These are phyloP conservation scores for Dianthus caryophyllus DNA, from an alignment of 148 eudicot genomes.

Conservation along the genomic window DNA sequence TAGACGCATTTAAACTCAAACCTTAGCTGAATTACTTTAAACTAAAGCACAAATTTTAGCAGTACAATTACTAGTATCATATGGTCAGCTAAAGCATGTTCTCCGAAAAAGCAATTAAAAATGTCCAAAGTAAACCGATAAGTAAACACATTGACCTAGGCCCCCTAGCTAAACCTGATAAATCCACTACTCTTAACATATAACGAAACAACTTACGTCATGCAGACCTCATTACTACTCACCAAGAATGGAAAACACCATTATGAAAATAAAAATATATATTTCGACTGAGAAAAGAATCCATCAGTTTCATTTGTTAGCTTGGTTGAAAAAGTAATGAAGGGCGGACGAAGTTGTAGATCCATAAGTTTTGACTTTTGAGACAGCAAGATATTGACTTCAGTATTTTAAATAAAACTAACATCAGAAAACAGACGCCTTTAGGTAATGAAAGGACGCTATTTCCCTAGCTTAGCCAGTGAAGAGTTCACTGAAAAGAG, in stretches of 20 bases:
- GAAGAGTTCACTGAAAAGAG: no score
- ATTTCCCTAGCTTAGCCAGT: no score
- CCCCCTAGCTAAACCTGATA: background rate
- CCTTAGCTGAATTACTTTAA: background rate
- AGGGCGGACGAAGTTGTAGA: background rate
- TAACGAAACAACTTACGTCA: background rate
- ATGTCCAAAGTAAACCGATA: background rate
- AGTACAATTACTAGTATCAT: background rate
- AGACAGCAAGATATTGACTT: background rate
- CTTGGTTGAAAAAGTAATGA: background rate
- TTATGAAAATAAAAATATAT: background rate
- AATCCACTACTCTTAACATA: background rate
- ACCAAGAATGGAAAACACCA: background rate
- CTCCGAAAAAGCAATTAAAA: background rate
- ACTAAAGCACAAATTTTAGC: constrained; percentile 1
- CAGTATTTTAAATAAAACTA: background rate
- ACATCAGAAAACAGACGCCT: background rate
- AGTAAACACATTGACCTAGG: background rate
- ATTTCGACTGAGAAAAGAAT: background rate
- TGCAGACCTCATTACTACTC: background rate
- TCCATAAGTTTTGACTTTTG: background rate
- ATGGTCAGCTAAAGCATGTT: background rate
- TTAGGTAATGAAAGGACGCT: background rate
- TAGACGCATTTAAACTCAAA: constrained; percentile 23
- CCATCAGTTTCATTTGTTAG: background rate